Base-by-base conservation (phyloP, 257 asterid genomes). In the Anisodus acutangulus region DNA sequence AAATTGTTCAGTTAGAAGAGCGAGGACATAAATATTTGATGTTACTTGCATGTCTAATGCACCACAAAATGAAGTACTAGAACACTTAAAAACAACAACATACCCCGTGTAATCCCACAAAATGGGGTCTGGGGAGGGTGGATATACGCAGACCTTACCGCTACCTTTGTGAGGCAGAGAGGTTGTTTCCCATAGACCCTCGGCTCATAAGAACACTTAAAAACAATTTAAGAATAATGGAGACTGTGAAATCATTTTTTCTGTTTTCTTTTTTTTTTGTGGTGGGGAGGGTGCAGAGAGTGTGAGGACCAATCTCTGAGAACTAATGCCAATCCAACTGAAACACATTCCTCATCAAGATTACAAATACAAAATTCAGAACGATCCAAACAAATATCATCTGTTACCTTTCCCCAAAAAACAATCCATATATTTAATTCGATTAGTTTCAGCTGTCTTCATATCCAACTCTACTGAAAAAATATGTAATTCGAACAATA, bases 251-350 rank as follows among this genome's bases (percentile, higher is more conserved):
- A 31, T 53, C 5, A 5, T 26, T 78, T 53, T 45, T 31, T 31
- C 35, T 31, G 35, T 31, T 31, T 31, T 31, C 35, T 31, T 31
- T 31, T 31, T 31, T 22, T 7, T 49, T 16, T 22, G 49, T 49
- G 6, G 41, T 9, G 49, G 10, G 13, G 12, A 9, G 63, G 12
- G 45, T 22, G 41, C n/a, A 8, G 57, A 31, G 35, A 13, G 19
- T 22, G 37, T 45, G 60, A 78, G 60, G 64, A n/a, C 19, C 62
- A 26, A 58, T 19, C 47, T 59, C 54, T 43, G 9, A 60, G 59
- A 74, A 74, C 35, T 74, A 49, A 49, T 19, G 41, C 19, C 41
- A 76, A 72, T 76, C 41, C 81, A 76, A 26, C 51, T 76, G 12
- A 49, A 74, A 11, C 59, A 3, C 57, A 74, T 22, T 76, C 63